Evolutionary conservation across 176 grass and related monocot genomes (phyloP).

Genomic region (Pharus latifolius): DNA sequence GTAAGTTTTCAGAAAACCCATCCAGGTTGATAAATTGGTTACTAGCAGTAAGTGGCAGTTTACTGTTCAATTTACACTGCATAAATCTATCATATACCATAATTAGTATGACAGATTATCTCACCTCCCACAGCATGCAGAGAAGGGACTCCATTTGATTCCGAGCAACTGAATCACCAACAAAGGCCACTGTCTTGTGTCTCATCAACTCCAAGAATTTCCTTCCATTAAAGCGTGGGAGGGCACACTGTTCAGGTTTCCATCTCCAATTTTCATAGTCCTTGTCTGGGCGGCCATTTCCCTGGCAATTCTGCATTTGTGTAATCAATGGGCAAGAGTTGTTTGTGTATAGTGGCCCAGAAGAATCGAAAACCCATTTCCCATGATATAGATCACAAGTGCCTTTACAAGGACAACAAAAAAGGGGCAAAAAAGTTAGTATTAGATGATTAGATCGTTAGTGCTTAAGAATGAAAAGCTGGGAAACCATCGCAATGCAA

Average conservation of each 20-base stretch:
- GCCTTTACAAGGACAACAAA: slow-evolving; percentile 22
- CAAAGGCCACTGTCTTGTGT: slow-evolving; percentile 82
- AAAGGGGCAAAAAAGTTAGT: background rate
- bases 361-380: slow-evolving; percentile 62
- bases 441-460: no score
- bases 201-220: slow-evolving; percentile 95
- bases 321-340: slow-evolving; percentile 86
- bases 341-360: slow-evolving; percentile 72
- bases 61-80: background rate
- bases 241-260: slow-evolving; percentile 61
- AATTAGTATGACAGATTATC: background rate
- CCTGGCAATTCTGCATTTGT: slow-evolving; percentile 85
- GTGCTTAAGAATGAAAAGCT: background rate
- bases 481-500: background rate
- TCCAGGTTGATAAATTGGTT: background rate
- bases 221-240: slow-evolving; percentile 62
- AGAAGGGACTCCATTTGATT: slow-evolving; percentile 97
- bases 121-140: slow-evolving; percentile 91
- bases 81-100: background rate
- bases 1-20: background rate
- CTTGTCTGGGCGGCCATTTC: slow-evolving; percentile 79
- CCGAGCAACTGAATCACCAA: slow-evolving; percentile 84
- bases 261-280: slow-evolving; percentile 92
- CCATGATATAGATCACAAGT: slow-evolving; percentile 73
- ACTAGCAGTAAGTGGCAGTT: background rate